A percentile compares a stretch with the other conserved stretches of the same genome.
Conservation (phyloP, 176 grass and related monocot genomes). For the Olyra latifolia region DNA sequence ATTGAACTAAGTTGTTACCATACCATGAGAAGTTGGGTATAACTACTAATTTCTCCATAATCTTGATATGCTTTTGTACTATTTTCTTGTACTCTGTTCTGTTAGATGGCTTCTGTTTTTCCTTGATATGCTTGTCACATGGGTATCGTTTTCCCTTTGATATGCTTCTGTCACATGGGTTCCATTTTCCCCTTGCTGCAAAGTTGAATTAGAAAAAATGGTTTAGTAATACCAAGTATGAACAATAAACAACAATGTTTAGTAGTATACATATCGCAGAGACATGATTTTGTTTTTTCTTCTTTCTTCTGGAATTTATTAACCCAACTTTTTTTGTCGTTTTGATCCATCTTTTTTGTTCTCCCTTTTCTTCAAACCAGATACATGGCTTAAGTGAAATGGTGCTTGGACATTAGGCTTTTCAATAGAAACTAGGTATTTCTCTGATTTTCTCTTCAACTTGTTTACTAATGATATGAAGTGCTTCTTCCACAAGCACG, state of each 20-base stretch:
- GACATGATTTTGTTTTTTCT: background rate
- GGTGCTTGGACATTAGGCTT: background rate
- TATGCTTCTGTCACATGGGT: too few relatives aligned
- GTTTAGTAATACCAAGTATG: background rate
- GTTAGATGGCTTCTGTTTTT: background rate
- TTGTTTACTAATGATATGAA: background rate
- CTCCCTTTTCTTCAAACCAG: background rate
- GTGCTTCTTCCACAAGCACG: background rate
- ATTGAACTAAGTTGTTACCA: background rate
- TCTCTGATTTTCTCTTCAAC: constrained; percentile 1
- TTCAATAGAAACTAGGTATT: background rate
- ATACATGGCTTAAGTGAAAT: background rate
- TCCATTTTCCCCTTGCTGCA: background rate
- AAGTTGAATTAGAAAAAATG: background rate
- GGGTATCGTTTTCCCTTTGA: too few relatives aligned
- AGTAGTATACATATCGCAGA: background rate
- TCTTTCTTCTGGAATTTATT: background rate
- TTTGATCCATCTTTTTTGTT: background rate
- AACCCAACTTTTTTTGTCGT: background rate
- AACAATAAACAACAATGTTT: background rate
- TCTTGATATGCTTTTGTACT: background rate
- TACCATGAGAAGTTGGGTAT: background rate
- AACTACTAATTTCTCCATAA: background rate
- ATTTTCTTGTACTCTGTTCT: background rate
- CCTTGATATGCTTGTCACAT: too few relatives aligned